Conservation (phyloP, 768 basidiomycete species). For the Macrocybe gigantea region DNA sequence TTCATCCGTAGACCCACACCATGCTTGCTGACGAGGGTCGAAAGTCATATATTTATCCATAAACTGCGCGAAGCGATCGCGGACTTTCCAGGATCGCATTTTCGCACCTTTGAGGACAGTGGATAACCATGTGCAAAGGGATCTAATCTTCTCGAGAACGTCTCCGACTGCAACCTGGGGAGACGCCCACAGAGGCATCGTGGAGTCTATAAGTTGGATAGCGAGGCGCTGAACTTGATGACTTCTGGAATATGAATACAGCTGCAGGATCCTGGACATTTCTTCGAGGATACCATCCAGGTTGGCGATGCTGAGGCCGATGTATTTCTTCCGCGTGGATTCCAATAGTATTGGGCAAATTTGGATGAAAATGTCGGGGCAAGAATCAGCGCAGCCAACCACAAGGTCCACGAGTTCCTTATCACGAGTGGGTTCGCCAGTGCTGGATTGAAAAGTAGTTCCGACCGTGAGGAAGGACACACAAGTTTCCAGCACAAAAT, state of each 20-base stretch:
- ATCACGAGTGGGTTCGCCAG: conserved; percentile 56
- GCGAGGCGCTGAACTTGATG: conserved; percentile 47
- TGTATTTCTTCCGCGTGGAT: conserved; percentile 46
- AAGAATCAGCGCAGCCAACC: conserved; percentile 31
- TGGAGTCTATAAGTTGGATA: conserved; percentile 60
- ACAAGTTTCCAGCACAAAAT: conserved; percentile 43
- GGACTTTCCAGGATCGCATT: conserved; percentile 58
- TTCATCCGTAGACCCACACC: conserved; percentile 30
- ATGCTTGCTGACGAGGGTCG: conserved; percentile 49
- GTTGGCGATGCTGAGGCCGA: conserved; percentile 45
- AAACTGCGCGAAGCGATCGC: conserved; percentile 61
- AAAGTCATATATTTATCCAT: conserved; percentile 55
- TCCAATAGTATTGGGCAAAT: conserved; percentile 51
- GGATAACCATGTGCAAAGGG: conserved; percentile 52
- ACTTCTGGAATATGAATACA: conserved; percentile 51
- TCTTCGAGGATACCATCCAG: conserved; percentile 49
- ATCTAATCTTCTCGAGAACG: conserved; percentile 37
- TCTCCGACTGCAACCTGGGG: conserved; percentile 23
- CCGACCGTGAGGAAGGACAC: conserved; percentile 54
- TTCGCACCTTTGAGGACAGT: conserved; percentile 31
- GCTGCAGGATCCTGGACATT: conserved; percentile 43
- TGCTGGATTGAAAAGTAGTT: conserved; percentile 56
- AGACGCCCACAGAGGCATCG: conserved; percentile 52
- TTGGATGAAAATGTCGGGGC: conserved; percentile 49
- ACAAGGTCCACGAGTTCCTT: conserved; percentile 53